Evolutionary conservation across 176 grass and related monocot genomes (phyloP), one percentile per base, ranked within the genome.

Genomic region (Cenchrus purpureus): DNA sequence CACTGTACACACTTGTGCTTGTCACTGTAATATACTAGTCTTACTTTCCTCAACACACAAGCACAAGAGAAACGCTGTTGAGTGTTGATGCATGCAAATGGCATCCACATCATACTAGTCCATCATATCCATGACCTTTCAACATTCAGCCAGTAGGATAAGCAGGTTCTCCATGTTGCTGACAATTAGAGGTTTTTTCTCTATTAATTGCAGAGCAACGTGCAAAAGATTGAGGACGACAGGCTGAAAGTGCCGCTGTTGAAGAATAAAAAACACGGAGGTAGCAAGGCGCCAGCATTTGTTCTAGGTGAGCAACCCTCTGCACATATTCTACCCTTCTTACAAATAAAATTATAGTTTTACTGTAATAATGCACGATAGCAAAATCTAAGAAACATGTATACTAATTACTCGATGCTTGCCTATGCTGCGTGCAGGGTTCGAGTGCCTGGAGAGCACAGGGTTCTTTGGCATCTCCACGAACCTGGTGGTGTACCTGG

Each of bases 401-500:
- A 32, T 32, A 32, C 31, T 62, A 14, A 37, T 71, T 12, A 11
- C 44, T 40, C 53, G 53, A 40, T 14, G 11, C 0, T 62, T 32
- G 31, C 42, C 15, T 43, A 32, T 32, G 31, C 12, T 62, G 48
- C 68, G 40, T 86, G 74, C 78, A 94, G 89, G 86, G 61, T 91
- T 94, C 56, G 77, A 86, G 31, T 91, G 76, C 59, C 83, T 94
- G 44, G 89, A 94, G 74, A 92, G 87, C 77, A 84, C 85, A 17
- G 92, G 77, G 45, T 94, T 89, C 81, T 84, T 73, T 60, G 89
- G 89, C 29, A 82, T 94, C 82, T 80, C 86, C 15, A 75, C 87
- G 16, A 94, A 94, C 79, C 68, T 91, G 75, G 76, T 91, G 31
- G 82, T 85, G 68, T 94, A 91, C 68, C 86, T 94, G 78, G 76